Base-by-base conservation (phyloP, 345 rosid genomes). In the Murraya paniculata region DNA sequence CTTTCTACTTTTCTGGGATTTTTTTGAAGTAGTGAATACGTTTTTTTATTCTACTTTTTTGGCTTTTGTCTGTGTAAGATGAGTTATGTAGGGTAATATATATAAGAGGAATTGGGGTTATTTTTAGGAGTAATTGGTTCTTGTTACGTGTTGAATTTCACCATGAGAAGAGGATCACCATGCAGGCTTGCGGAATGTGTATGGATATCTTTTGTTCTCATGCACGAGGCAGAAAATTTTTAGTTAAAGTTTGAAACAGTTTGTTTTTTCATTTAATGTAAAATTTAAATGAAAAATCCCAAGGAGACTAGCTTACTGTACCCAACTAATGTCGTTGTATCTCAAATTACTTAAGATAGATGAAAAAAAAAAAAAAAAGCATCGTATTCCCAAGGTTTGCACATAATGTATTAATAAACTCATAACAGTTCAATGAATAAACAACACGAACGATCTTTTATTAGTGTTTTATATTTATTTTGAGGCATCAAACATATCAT, bases 91-190 rank as follows among this genome's bases (percentile, higher is more conserved):
- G 10, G 61, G 50, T 10, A 67, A 60, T 11, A 36, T 76, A 75
- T 83, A 83, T 80, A 84, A 78, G 74, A 58, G 70, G 18, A 6
- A 5, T 59, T 30, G 27, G 28, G 57, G 38, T 60, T 80, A 82
- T 59, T 77, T 84, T 81, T 82, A 64, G 83, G n/a, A 5, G 39
- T 30, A 60, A 48, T 16, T 2, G 59, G 53, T 64, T 71, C 5
- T 13, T 19, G 50, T 0, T 62, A 45, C 70, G 61, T 64, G 77
- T 31, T 75, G 30, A n/a, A 33, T 75, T 76, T 53, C 2, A 65
- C 73, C 73, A 76, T 10, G 79, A 33, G 41, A 22, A 45, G 39
- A 75, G 78, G 59, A 41, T 74, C 9, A 7, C 13, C 72, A 39
- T 76, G 72, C 79, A 65, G 41, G 25, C 24, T 76, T 76, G 22